Base-by-base conservation (phyloP, 2,329 filamentous ascomycete genomes). In the Aspergillus brunneoviolaceus region DNA sequence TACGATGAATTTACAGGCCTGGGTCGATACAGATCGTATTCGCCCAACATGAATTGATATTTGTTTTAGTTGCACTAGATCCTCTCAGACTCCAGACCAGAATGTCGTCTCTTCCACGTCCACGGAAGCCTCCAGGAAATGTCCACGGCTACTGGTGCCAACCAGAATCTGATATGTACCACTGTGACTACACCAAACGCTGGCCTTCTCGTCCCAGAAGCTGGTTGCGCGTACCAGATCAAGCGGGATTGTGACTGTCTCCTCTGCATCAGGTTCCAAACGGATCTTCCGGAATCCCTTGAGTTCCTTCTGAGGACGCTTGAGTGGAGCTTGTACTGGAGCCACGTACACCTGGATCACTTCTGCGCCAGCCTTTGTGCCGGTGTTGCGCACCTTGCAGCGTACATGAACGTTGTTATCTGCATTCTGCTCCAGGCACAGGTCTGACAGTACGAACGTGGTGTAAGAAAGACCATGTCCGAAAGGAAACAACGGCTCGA, bases 401-500 rank as follows among this genome's bases (percentile, higher is more conserved):
- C 12, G 29, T 11, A 29, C 52, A 1, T 48, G 4, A 76, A n/a
- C 53, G 50, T 6, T 29, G 10, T 61, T 55, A 29, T 29, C 60
- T 57, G 53, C 19, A 5, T 54, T 55, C 45, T 27, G 63, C 39
- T 33, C 65, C 55, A 67, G 56, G 4, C 53, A 51, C 1, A 86
- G 75, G 48, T 51, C 31, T 2, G 79, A 82, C 65, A 82, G 81
- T 7, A 70, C 66, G 70, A 93, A 93, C 0, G 78, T 84, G 0
- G 89, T 91, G 75, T 92, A 93, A 11, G 87, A 89, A 1, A 94
- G 81, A 1, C 90, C 90, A 69, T 91, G 86, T 4, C 90, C 90
- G 71, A 94, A 94, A 56, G 88, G 83, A 74, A 92, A 93, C 42
- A 89, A 81, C 1, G 87, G 84, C 1, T 81, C 80, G 7, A 84